Conservation (phyloP, 306 rosid genomes). For the Begonia loranthoides region DNA sequence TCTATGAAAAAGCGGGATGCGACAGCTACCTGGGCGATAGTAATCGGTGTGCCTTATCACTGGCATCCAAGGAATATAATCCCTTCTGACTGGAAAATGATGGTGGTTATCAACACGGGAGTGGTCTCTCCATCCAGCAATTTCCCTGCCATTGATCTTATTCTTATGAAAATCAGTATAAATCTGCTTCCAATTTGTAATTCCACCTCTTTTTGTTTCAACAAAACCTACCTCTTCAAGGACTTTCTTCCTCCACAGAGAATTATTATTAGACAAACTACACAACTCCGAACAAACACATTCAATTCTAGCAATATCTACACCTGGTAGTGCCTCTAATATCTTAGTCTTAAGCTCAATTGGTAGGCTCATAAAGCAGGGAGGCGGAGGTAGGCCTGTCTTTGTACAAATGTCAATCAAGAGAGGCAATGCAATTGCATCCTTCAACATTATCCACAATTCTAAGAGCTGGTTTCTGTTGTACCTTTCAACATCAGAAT, state of each 20-base stretch:
- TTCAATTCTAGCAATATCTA: slow-evolving; percentile 39
- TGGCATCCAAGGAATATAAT: no score
- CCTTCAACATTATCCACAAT: slow-evolving; percentile 70
- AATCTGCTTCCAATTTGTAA: slow-evolving; percentile 18
- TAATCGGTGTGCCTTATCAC: no score
- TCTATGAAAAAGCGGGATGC: no score
- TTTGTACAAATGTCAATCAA: slow-evolving; percentile 59
- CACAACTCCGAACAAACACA: slow-evolving; percentile 41
- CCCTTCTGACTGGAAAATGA: no score
- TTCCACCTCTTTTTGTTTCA: not conserved
- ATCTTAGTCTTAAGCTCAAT: slow-evolving; percentile 51
- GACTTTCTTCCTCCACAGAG: slow-evolving; percentile 56
- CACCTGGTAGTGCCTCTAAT: slow-evolving; percentile 45
- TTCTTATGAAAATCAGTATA: slow-evolving; percentile 24
- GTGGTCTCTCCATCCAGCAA: not conserved
- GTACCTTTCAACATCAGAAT: slow-evolving; percentile 15
- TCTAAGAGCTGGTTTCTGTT: slow-evolving; percentile 29
- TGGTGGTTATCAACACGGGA: not conserved
- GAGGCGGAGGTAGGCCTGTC: slow-evolving; percentile 46
- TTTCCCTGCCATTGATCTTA: slow-evolving; percentile 11
- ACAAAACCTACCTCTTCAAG: slow-evolving; percentile 25
- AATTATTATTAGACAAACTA: slow-evolving; percentile 25
- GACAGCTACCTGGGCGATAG: no score
- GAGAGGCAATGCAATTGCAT: slow-evolving; percentile 59
- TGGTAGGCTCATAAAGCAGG: slow-evolving; percentile 57